Conservation (phyloP, 768 basidiomycete species). For the Russula compacta region DNA sequence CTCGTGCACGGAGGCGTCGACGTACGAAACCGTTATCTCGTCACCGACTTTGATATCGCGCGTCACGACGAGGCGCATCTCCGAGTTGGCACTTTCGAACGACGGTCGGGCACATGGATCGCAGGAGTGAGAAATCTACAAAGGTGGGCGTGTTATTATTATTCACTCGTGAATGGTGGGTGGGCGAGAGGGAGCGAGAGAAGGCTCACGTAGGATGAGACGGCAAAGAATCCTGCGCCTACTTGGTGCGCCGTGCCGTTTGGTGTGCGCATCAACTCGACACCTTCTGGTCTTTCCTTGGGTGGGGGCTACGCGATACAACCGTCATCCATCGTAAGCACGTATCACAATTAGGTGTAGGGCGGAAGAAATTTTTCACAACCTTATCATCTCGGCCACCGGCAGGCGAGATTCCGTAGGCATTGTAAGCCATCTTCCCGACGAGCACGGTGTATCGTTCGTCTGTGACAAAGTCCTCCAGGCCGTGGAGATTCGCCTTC, state of each 20-base stretch:
- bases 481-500: constrained; percentile 52
- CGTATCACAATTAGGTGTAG: neutral
- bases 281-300: constrained; percentile 52
- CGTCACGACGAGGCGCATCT: constrained; percentile 61
- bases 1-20: constrained; percentile 51
- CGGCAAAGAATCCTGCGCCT: constrained; percentile 64
- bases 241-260: constrained; percentile 67
- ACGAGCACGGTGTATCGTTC: constrained; percentile 51
- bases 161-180: neutral
- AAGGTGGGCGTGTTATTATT: neutral
- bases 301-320: constrained; percentile 38
- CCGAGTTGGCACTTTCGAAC: constrained; percentile 57
- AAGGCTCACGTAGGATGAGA: constrained; percentile 59
- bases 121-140: constrained; percentile 64
- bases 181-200: neutral
- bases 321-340: neutral
- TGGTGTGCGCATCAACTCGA: constrained; percentile 69
- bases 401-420: constrained; percentile 60
- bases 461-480: constrained; percentile 61
- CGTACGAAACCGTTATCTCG: constrained; percentile 65
- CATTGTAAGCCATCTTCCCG: constrained; percentile 71
- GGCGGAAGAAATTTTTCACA: constrained; percentile 2
- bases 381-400: constrained; percentile 69
- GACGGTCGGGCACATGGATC: constrained; percentile 54
- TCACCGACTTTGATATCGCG: constrained; percentile 66